Conservation (phyloP, 2,329 filamentous ascomycete genomes). For the Colletotrichum magnum region DNA sequence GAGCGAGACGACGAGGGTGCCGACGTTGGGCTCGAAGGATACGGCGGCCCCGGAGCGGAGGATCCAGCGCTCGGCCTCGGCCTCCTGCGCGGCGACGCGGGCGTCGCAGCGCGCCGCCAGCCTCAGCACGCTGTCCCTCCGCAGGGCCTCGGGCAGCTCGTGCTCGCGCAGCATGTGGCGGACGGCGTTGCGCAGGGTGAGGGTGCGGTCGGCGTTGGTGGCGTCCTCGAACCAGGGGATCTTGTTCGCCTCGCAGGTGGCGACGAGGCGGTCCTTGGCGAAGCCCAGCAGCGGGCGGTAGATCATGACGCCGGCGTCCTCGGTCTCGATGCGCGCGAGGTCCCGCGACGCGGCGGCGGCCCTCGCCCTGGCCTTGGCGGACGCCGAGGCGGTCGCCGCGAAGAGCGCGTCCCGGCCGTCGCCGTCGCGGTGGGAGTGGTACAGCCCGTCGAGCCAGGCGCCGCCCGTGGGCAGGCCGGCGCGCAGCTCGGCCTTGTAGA, state of each 20-base stretch:
- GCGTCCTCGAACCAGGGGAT: constrained; percentile 86
- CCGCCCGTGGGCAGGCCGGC: constrained; percentile 30
- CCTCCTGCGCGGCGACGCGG: constrained; percentile 60
- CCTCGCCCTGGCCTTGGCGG: constrained; percentile 19
- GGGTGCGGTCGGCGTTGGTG: constrained; percentile 83
- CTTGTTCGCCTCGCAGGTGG: constrained; percentile 78
- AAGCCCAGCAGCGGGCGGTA: constrained; percentile 80
- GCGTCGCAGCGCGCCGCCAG: constrained; percentile 68
- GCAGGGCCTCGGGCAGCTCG: constrained; percentile 78
- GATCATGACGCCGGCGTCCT: constrained; percentile 76
- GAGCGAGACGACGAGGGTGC: constrained; percentile 62
- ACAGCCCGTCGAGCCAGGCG: constrained; percentile 39
- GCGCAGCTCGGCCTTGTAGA: constrained; percentile 43
- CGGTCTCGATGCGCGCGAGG: constrained; percentile 56
- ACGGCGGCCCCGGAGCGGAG: constrained; percentile 48
- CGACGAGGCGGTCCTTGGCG: constrained; percentile 79
- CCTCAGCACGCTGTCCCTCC: constrained; percentile 73
- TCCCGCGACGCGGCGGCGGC: constrained; percentile 23
- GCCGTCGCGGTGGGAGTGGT: constrained; percentile 36
- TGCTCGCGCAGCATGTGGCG: constrained; percentile 74
- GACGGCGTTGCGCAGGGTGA: constrained; percentile 87
- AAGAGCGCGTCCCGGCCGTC: constrained; percentile 36
- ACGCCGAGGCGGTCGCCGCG: constrained; percentile 40
- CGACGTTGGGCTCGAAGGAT: constrained; percentile 63
- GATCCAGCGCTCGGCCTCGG: constrained; percentile 69